Conservation (phyloP, 2,329 filamentous ascomycete genomes). For the Colletotrichum higginsianum region DNA sequence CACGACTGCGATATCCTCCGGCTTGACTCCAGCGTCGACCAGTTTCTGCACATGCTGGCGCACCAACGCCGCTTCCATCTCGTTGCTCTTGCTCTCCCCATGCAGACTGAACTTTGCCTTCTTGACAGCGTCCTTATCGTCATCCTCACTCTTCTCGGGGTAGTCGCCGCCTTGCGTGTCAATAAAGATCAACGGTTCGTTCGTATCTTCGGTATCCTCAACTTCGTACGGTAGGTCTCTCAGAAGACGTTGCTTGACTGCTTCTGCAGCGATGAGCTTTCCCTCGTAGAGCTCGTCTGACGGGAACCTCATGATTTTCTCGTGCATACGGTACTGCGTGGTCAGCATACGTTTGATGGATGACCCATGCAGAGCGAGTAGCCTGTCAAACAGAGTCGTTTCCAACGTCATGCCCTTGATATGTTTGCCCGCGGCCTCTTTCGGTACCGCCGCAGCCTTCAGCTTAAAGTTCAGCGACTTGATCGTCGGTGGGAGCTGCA, state of each 20-base stretch:
- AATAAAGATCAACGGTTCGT: slow-evolving; percentile 90
- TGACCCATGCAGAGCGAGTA: slow-evolving; percentile 85
- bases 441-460: slow-evolving; percentile 48
- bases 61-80: slow-evolving; percentile 88
- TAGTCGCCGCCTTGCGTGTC: slow-evolving; percentile 97
- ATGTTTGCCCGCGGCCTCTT: slow-evolving; percentile 53
- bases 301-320: slow-evolving; percentile 94
- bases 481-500: slow-evolving; percentile 95
- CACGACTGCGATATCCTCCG: slow-evolving; percentile 91
- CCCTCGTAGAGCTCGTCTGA: slow-evolving; percentile 90
- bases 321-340: slow-evolving; percentile 98
- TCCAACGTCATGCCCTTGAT: slow-evolving; percentile 78
- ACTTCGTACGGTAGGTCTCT: slow-evolving; percentile 85
- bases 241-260: slow-evolving; percentile 82
- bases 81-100: slow-evolving; percentile 86
- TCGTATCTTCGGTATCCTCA: slow-evolving; percentile 86
- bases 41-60: slow-evolving; percentile 82
- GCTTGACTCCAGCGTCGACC: slow-evolving; percentile 82
- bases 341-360: slow-evolving; percentile 95
- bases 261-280: slow-evolving; percentile 84
- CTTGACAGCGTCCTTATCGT: slow-evolving; percentile 65
- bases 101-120: slow-evolving; percentile 62
- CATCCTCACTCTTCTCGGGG: slow-evolving; percentile 84
- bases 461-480: slow-evolving; percentile 78
- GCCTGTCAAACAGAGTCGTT: slow-evolving; percentile 91